Base-by-base conservation (phyloP, 305 asterid genomes). In the Ilex paraguariensis region DNA sequence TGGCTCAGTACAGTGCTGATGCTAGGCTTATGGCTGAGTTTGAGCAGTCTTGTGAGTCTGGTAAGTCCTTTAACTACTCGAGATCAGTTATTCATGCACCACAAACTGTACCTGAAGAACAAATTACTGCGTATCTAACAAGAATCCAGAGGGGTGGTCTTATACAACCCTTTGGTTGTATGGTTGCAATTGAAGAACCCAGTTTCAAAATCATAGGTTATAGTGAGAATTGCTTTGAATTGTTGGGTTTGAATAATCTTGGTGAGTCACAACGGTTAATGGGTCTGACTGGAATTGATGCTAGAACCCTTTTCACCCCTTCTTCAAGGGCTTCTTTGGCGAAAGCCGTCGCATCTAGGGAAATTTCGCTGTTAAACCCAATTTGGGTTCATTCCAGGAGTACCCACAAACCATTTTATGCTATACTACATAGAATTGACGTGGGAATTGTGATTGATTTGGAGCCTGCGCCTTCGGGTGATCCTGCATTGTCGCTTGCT, bases 141-240 rank as follows among this genome's bases (percentile, higher is more conserved):
- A 85, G 67, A 70, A 83, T 88, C 15, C 96, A 82, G 33, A 88
- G 87, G 70, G 89, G 89, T 59, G 87, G 94, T 8, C 67, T 80
- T 7, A 75, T 85, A n/a, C 96, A 88, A 64, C 70, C 96, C 12
- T 80, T 85, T 63, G 96, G 96, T 13, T 85, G 89, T 77, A 60
- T 82, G 84, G 60, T 88, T 61, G 80, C 74, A 45, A 54, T 88
- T 66, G 80, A 79, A 13, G 82, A 77, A 15, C 70, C 72, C 33
- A 77, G 45, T 32, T 85, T 81, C 54, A 68, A 54, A 15, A 64
- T 88, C 7, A 48, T 81, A 14, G 83, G 77, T 21, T 85, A 66
- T 45, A 83, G 89, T 74, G 87, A 85, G 59, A 88, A 85, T 66
- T 81, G 86, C 67, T 62, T 48, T 56, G 78, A 75, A 59, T 70